A percentile compares a stretch with the other conserved stretches of the same genome.
phyloP scores from a whole-genome alignment of 179 eudicot species.

The Drosera spatulata region DNA sequence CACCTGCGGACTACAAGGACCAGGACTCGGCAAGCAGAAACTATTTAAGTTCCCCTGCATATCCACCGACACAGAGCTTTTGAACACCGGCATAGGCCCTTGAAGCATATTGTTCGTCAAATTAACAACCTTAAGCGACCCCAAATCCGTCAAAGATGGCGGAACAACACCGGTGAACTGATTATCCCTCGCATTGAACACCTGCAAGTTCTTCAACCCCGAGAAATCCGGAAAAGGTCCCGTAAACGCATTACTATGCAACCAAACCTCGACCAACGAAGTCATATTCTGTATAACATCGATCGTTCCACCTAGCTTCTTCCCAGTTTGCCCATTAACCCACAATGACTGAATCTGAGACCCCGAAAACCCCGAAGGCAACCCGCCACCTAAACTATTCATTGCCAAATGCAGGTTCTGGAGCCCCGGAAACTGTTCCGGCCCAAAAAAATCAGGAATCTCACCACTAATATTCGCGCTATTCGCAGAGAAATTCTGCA shows the following conservation, averaged over 20 bases:
- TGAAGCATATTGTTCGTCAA: conserved; percentile 14
- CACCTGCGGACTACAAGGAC: conserved; percentile 12
- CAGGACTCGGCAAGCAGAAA: conserved; percentile 10
- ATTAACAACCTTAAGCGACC: conserved; percentile 10
- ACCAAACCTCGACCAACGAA: conserved; percentile 7
- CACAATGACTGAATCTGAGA: conserved; percentile 12
- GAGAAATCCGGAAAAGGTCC: conserved; percentile 12
- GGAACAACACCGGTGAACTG: conserved; percentile 12
- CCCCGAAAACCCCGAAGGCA: conserved; percentile 10
- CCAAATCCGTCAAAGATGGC: conserved; percentile 7
- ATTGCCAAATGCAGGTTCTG: conserved; percentile 11
- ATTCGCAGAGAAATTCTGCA: conserved; percentile 12
- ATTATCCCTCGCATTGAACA: conserved; percentile 11
- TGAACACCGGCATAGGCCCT: conserved; percentile 12
- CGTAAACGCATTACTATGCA: conserved; percentile 11
- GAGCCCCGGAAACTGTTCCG: conserved; percentile 13
- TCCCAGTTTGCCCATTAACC: conserved; percentile 13
- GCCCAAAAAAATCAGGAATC: conserved; percentile 9
- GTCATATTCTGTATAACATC: conserved; percentile 13
- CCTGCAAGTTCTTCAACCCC: conserved; percentile 3
- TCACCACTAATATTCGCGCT: conserved; percentile 5
- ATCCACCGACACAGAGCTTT: conserved; percentile 7
- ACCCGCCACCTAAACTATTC: conserved; percentile 6
- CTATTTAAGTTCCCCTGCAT: conserved; percentile 1
- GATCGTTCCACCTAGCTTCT: conserved; percentile 7